Evolutionary conservation across 106 monocot genomes (phyloP).

Genomic region (Xerophyta viscosa): DNA sequence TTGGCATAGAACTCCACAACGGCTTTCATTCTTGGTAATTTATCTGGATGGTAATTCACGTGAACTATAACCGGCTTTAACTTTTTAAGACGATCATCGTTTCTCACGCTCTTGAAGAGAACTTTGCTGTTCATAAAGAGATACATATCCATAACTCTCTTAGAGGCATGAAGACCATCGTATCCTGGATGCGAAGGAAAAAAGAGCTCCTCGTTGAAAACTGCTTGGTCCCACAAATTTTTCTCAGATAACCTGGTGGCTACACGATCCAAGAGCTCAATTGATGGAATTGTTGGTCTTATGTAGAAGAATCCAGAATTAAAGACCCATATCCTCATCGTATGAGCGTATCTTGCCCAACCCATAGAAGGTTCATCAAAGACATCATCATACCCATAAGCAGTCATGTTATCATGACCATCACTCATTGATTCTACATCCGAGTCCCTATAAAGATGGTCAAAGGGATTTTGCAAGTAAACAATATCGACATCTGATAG

Average conservation of each 20-base stretch:
- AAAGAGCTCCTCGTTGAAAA: conserved; percentile 93
- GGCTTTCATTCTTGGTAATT: conserved; percentile 76
- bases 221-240: conserved; percentile 84
- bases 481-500: conserved; percentile 95
- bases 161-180: conserved; percentile 83
- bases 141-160: conserved; percentile 90
- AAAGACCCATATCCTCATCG: conserved; percentile 96
- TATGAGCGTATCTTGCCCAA: conserved; percentile 89
- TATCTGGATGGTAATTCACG: conserved; percentile 79
- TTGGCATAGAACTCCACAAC: conserved; percentile 81
- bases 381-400: conserved; percentile 87
- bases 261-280: conserved; percentile 95
- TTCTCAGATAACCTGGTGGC: conserved; percentile 41
- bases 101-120: conserved; percentile 82
- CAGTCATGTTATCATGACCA: conserved; percentile 74
- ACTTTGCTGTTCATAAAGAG: conserved; percentile 98
- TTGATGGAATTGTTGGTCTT: conserved; percentile 71
- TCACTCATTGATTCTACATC: conserved; percentile 99
- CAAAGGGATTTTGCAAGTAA: conserved; percentile 83
- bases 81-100: conserved; percentile 40
- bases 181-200: conserved; percentile 80
- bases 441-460: conserved; percentile 76
- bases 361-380: conserved; percentile 92
- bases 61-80: conserved; percentile 66
- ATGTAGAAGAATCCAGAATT: conserved; percentile 98